Evolutionary conservation across 1,139 yeast species (phyloP), one percentile per base, ranked within the genome.

Genomic region (Lodderomyces elongisporus): DNA sequence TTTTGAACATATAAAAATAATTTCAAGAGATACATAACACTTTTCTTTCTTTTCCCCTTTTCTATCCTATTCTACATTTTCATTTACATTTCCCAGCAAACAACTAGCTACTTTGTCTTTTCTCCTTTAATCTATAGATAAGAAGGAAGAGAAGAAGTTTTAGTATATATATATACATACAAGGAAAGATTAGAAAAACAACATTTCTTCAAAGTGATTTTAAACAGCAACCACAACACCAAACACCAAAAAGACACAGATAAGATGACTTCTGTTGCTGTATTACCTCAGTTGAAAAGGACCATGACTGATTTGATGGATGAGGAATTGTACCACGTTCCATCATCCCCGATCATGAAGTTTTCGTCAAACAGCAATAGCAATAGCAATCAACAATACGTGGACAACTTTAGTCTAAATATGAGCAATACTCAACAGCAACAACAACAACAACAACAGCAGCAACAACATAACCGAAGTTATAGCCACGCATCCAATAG

Each of bases 221-320:
- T 20, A 7, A 20, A 10, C 22, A 20, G 10, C 10, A 20, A 20
- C 10, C 22, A 10, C 22, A 20, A 20, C 22, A 20, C 9, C 22
- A 20, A n/a, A n/a, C n/a, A n/a, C n/a, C n/a, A n/a, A n/a, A 20
- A 7, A 20, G 22, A 10, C 22, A 20, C 9, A 7, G 10, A 10
- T 20, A 10, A 20, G 17, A 70, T 72, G 74, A 59, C 77, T 21
- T 68, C 77, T n/a, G 48, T 63, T 39, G 68, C 71, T 4, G 60
- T 62, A 17, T 58, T 66, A 42, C 76, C 76, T 22, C 54, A 60
- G 26, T 61, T 70, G 42, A 66, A 75, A 52, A 68, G 80, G 48
- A 65, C 81, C 14, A 52, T 74, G 39, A 72, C 78, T 23, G 83
- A 76, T 44, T 70, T 75, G 27, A 65, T 76, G 63, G 85, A 78